Conservation (phyloP, 345 rosid genomes). For the Citrus australasica region DNA sequence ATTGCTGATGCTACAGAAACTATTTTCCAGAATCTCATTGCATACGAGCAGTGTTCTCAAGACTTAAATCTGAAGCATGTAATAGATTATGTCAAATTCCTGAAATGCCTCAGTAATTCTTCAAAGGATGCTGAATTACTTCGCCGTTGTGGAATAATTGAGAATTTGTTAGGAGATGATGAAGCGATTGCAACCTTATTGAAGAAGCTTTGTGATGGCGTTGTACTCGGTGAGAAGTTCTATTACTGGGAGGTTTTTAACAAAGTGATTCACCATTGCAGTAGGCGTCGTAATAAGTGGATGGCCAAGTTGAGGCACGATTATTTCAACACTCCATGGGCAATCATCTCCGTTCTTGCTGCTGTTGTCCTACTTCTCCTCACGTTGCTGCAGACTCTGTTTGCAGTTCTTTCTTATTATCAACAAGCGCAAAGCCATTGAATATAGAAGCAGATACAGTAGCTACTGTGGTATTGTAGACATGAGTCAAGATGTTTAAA, state of each 20-base stretch:
- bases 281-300: slow-evolving; percentile 1
- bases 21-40: no score
- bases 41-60: neutral
- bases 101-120: slow-evolving; percentile 7
- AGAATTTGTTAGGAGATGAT: slow-evolving; percentile 7
- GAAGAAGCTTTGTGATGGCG: neutral
- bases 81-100: neutral
- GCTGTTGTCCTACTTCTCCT: neutral
- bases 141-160: no score
- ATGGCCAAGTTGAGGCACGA: slow-evolving; percentile 2
- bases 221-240: neutral
- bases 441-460: no score
- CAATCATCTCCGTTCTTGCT: slow-evolving; percentile 15
- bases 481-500: no score
- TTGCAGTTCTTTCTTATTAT: neutral
- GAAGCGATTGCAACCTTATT: neutral
- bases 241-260: neutral
- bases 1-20: neutral
- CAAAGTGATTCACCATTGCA: neutral
- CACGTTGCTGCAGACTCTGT: neutral
- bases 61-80: neutral
- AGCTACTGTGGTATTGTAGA: no score
- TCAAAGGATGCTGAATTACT: neutral
- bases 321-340: slow-evolving; percentile 22
- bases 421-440: no score